A percentile compares a stretch with the other conserved stretches of the same genome.
phyloP scores from a whole-genome alignment of 164 flowering plant species.

The Malania oleifera region DNA sequence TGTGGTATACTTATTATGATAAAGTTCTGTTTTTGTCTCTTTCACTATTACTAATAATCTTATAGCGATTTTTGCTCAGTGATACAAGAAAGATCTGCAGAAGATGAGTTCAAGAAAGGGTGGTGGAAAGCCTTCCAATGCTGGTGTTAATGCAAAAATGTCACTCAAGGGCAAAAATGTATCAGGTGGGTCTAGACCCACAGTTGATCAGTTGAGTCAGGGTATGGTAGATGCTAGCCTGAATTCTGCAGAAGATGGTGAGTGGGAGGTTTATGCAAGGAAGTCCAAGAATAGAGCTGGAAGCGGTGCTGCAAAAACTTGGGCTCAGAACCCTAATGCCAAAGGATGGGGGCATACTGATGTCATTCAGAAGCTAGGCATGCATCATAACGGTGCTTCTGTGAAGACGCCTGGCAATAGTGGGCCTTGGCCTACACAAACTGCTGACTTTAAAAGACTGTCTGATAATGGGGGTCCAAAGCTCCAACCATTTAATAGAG shows the following conservation, averaged over 20 bases:
- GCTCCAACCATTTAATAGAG: slow-evolving; percentile 27
- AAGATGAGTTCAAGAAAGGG: slow-evolving; percentile 3
- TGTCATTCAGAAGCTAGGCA: slow-evolving; percentile 27
- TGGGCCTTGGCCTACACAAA: slow-evolving; percentile 25
- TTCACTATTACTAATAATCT: too few species aligned
- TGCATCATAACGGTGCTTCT: slow-evolving; percentile 22
- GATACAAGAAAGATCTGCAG: too few species aligned
- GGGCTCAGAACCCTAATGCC: slow-evolving; percentile 36
- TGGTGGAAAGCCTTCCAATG: background rate
- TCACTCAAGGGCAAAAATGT: background rate
- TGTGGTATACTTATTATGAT: too few species aligned
- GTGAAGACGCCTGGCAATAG: slow-evolving; percentile 31
- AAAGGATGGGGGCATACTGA: slow-evolving; percentile 37
- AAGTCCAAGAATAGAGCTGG: slow-evolving; percentile 55
- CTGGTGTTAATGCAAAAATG: background rate
- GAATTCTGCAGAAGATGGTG: slow-evolving; percentile 42
- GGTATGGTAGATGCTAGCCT: slow-evolving; percentile 28
- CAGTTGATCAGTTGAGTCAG: slow-evolving; percentile 27
- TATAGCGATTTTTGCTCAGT: too few species aligned
- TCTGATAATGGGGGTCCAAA: slow-evolving; percentile 44
- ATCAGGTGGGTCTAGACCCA: background rate
- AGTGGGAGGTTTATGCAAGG: slow-evolving; percentile 51
- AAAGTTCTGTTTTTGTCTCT: too few species aligned
- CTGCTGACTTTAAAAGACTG: slow-evolving; percentile 26
- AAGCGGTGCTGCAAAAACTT: slow-evolving; percentile 30